A percentile compares a stretch with the other conserved stretches of the same genome.
Conservation (phyloP, 192 early-diverging fungal species). For the Mortierella antarctica region DNA sequence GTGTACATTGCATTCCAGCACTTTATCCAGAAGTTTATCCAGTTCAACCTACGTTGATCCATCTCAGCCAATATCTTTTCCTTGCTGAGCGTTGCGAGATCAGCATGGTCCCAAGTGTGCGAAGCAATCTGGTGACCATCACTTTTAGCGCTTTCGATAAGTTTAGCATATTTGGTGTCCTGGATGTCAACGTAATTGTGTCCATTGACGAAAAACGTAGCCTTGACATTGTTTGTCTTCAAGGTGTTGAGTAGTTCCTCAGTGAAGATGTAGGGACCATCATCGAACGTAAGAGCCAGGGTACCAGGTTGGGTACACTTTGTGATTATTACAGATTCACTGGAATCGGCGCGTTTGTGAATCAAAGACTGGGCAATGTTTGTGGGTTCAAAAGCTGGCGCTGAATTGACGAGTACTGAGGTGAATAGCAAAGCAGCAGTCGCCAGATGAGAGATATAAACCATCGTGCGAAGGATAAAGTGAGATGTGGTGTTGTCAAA, state of each 20-base stretch:
- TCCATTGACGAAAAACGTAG: slow-evolving; percentile 46
- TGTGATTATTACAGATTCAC: slow-evolving; percentile 7
- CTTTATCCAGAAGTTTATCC: too few relatives aligned
- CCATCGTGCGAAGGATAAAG: too few relatives aligned
- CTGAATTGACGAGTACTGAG: too few relatives aligned
- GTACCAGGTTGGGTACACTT: slow-evolving; percentile 45
- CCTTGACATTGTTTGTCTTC: slow-evolving; percentile 16
- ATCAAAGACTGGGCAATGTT: too few relatives aligned
- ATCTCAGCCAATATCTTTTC: slow-evolving; percentile 68
- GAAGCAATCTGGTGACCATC: slow-evolving; percentile 68
- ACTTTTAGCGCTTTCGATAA: slow-evolving; percentile 52
- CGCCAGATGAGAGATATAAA: too few relatives aligned
- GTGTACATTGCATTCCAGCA: too few relatives aligned
- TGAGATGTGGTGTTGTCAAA: too few relatives aligned
- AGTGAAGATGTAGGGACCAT: slow-evolving; percentile 53
- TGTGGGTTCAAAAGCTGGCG: too few relatives aligned
- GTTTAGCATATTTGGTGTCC: slow-evolving; percentile 40
- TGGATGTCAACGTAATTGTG: slow-evolving; percentile 21
- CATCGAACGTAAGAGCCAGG: slow-evolving; percentile 73
- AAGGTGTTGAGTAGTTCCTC: slow-evolving; percentile 14
- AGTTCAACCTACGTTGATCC: slow-evolving; percentile 6
- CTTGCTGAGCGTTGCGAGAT: slow-evolving; percentile 58
- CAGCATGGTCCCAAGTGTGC: slow-evolving; percentile 60
- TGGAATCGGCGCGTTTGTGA: slow-evolving; percentile 6
- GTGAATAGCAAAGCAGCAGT: too few relatives aligned